Base-by-base conservation (phyloP, 2,329 filamentous ascomycete species). In the Aureobasidium sp. region DNA sequence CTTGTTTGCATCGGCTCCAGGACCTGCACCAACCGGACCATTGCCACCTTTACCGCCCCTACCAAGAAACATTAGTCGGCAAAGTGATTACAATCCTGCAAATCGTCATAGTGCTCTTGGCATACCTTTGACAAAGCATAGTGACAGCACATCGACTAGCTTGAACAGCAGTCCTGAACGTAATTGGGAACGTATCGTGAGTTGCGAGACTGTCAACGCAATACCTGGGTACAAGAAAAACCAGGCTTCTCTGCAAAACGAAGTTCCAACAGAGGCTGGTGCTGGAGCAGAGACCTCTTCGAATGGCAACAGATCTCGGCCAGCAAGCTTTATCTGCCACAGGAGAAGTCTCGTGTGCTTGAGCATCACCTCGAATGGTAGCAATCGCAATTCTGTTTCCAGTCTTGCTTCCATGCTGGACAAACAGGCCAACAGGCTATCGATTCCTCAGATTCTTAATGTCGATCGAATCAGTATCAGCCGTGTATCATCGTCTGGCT, bases 21-120 rank as follows among this genome's bases (percentile, higher is more conserved):
- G 69, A n/a, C 62, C 63, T 37, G 70, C 68, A 6, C 72, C 72
- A 10, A 66, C 68, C 24, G 64, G 65, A 12, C 70, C 70, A 8
- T 62, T 75, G 1, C 73, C 73, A 14, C 70, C 72, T 14, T 57
- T 75, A 7, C 73, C 73, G 17, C 60, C 68, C 8, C 64, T 62
- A 6, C 55, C 59, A 11, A 38, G 35, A 60, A 51, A 51, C 14
- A 12, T 52, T 62, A 22, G 58, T 63, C 49, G 62, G 61, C 44
- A 62, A 57, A 12, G 47, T 63, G 27, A 34, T 27, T 44, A 53
- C 21, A 39, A 53, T 30, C 40, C 40, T n/a, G 51, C 40, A 5
- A 53, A 39, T 16, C 40, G 39, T 7, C 49, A 42, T 11, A 44
- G 38, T 14, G 49, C 38, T 29, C 30, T 44, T 3, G 49, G 39